Evolutionary conservation across 2,329 filamentous ascomycete species (phyloP), one percentile per base, ranked within the genome.

Genomic region (Fusarium scirpi): DNA sequence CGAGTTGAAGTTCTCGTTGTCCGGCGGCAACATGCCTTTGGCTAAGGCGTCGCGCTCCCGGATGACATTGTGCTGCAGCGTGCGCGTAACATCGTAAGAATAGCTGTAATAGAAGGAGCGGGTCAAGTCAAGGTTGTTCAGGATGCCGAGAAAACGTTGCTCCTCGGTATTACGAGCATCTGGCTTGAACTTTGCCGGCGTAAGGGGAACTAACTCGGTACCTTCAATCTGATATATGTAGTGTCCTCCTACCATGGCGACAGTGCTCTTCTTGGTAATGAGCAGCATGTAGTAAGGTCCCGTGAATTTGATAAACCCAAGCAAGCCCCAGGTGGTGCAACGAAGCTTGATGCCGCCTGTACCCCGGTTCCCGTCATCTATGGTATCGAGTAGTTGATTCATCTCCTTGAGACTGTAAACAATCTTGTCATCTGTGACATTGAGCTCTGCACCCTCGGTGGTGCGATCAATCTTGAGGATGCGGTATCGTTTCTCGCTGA

Each of bases 91-190:
- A 78, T 99, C 94, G 82, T 99, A 99, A 0, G 95, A 97, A 78
- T 98, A 98, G 82, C 95, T 98, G 83, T 98, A 99, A 81, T 99
- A 99, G 79, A 99, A 99, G 0, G 93, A 97, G 60, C 92, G 88
- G 1, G 92, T 94, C 65, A 99, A 83, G 78, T 99, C 96, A 32
- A 99, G 85, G 72, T 97, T 97, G 78, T 93, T 94, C 46, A 99
- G 85, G 55, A 98, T 98, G 27, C 89, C 87, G 34, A 98, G 85
- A 76, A 97, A 98, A 29, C 95, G 90, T 41, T 92, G 90, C 80
- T 99, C 96, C 78, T 98, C 95, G 0, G 93, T 88, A 74, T 97
- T 96, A 53, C 85, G 84, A 55, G 91, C 86, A 69, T 98, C 94
- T n/a, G 90, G 85, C 77, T 92, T 93, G 74, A 90, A 90, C 53